These are phyloP conservation scores for Pythium coloratum DNA, from an alignment of 352 stramenopile species.

Conservation along the genomic window DNA sequence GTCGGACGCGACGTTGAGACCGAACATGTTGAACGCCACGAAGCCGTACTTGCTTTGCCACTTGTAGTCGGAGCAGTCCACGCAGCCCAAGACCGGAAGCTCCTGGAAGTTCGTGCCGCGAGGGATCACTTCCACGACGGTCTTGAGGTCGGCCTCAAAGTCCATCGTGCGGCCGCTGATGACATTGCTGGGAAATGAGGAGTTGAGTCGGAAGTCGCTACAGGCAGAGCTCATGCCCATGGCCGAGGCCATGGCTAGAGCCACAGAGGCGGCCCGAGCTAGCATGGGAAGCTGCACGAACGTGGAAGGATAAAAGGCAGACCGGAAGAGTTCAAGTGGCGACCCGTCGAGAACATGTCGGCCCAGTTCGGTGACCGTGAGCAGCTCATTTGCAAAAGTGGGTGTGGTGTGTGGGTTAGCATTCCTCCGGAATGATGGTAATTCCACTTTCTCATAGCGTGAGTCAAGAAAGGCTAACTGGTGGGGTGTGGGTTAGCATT, in stretches of 20 bases:
- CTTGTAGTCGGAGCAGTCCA: constrained; percentile 26
- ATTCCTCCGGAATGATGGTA: background rate
- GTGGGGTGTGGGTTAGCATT: background rate
- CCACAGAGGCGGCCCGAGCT: background rate
- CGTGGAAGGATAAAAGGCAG: background rate
- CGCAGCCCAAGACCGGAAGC: constrained; percentile 17
- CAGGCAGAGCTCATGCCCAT: background rate
- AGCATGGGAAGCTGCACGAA: background rate
- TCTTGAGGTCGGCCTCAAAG: constrained; percentile 8
- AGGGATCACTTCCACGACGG: constrained; percentile 33
- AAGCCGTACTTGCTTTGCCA: constrained; percentile 38
- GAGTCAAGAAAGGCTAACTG: background rate
- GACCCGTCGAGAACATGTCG: background rate
- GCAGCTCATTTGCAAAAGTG: background rate
- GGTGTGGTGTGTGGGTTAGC: background rate
- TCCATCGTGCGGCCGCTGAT: constrained; percentile 2
- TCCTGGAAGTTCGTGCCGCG: constrained; percentile 31
- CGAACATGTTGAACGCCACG: constrained; percentile 35
- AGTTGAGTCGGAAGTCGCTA: background rate
- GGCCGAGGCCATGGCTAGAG: background rate
- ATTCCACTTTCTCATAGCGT: background rate
- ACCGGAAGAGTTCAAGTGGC: background rate
- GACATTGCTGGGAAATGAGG: background rate
- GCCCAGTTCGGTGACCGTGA: background rate
- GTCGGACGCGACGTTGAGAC: constrained; percentile 33